Evolutionary conservation across 345 rosid species (phyloP).

Genomic region (Salix purpurea): DNA sequence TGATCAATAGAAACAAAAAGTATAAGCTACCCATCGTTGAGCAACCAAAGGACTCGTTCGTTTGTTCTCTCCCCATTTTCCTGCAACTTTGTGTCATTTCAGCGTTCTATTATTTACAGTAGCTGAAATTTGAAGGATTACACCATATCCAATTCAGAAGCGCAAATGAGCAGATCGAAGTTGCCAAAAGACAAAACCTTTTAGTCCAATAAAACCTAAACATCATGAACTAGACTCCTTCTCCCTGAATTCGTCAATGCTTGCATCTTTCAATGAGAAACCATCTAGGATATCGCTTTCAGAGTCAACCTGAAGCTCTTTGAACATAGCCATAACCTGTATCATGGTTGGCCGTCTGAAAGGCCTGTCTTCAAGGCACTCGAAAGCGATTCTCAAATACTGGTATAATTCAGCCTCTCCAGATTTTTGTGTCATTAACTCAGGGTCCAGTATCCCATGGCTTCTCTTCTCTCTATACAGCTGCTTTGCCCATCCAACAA

Average conservation of each 20-base stretch:
- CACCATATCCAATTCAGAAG: conserved; percentile 1
- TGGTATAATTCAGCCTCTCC: conserved; percentile 64
- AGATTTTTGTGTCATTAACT: conserved; percentile 40
- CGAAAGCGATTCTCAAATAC: conserved; percentile 71
- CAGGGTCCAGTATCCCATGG: conserved; percentile 63
- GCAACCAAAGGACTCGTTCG: conserved; percentile 12
- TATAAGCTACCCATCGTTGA: conserved; percentile 7
- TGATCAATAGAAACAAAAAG: conserved; percentile 8
- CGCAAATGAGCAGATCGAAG: neutral
- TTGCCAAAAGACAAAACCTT: neutral
- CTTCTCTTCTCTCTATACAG: conserved; percentile 64
- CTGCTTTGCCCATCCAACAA: conserved; percentile 94
- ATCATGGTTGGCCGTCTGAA: conserved; percentile 85
- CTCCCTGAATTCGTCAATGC: conserved; percentile 56
- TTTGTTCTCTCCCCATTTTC: conserved; percentile 25
- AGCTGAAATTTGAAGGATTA: conserved; percentile 13
- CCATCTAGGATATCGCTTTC: conserved; percentile 69
- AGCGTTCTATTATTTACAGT: conserved; percentile 50
- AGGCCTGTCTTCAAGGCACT: conserved; percentile 91
- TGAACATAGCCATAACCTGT: conserved; percentile 95
- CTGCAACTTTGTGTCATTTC: conserved; percentile 26
- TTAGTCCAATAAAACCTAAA: neutral
- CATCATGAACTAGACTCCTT: conserved; percentile 39
- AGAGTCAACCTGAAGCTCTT: conserved; percentile 82
- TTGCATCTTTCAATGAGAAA: conserved; percentile 61